Percentiles rank a stretch among this genome's conserved stretches.
Evolutionary conservation across 2,329 filamentous ascomycete species (phyloP).

Genomic region (Alternaria conjuncta): DNA sequence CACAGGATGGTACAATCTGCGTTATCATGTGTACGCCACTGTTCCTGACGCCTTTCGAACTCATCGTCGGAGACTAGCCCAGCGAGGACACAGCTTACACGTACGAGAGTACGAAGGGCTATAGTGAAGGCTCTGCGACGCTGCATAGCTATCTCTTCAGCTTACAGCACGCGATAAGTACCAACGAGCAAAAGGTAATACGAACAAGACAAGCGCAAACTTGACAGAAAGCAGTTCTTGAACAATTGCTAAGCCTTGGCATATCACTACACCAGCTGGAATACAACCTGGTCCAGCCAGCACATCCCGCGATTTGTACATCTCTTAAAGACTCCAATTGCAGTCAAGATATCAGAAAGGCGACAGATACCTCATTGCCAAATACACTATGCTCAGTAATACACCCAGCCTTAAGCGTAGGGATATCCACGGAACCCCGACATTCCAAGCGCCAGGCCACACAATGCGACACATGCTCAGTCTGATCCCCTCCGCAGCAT

Average conservation of each 20-base stretch:
- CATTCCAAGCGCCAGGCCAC: slow-evolving; percentile 27
- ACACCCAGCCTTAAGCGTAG: neutral
- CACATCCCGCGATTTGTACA: neutral
- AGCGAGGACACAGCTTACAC: neutral
- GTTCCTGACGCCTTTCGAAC: neutral
- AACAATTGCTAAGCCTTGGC: accelerated
- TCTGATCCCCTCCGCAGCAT: slow-evolving; percentile 22
- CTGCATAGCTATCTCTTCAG: neutral
- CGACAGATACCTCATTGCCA: neutral
- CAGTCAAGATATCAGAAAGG: neutral
- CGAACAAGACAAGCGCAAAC: neutral
- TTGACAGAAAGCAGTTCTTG: neutral
- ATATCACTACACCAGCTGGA: neutral
- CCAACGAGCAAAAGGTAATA: neutral
- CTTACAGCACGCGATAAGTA: neutral
- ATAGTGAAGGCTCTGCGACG: neutral
- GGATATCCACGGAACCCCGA: slow-evolving; percentile 22
- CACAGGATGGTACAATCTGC: neutral
- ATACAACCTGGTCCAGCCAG: neutral
- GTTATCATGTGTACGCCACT: neutral
- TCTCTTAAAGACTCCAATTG: neutral
- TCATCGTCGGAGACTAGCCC: neutral
- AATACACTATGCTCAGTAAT: neutral
- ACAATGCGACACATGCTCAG: slow-evolving; percentile 26
- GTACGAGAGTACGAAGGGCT: neutral